Evolutionary conservation across 257 asterid species (phyloP).

Genomic region (Fraxinus cuspidata): DNA sequence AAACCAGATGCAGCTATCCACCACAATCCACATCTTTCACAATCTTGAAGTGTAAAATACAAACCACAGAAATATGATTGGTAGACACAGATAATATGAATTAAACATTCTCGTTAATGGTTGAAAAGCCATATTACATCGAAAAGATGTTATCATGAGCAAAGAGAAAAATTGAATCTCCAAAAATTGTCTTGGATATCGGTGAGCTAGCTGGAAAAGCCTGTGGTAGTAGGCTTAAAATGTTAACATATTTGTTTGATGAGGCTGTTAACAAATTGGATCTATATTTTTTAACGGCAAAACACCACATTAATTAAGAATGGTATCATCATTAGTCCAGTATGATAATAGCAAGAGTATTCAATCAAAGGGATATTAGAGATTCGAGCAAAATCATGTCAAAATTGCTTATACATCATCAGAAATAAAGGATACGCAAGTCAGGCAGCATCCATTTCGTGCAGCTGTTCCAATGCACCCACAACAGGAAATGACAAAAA

Average conservation of each 20-base stretch:
- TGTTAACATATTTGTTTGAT: background rate
- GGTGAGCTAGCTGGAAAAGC: background rate
- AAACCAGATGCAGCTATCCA: background rate
- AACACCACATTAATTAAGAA: background rate
- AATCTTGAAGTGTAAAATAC: background rate
- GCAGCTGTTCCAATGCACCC: conserved; percentile 87
- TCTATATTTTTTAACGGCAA: background rate
- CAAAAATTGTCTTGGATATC: background rate
- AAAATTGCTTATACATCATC: background rate
- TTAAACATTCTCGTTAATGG: background rate
- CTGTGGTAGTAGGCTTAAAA: background rate
- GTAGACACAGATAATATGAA: background rate
- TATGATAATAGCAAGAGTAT: background rate
- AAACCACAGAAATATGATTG: background rate
- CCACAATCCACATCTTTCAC: background rate
- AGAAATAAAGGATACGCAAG: conserved; percentile 73
- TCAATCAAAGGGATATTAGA: background rate
- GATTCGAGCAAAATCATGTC: background rate
- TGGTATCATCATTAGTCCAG: background rate
- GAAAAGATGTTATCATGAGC: background rate
- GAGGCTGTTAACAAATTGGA: background rate
- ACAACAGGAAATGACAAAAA: conserved; percentile 76
- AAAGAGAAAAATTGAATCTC: background rate
- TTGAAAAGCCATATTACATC: background rate
- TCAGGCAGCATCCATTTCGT: conserved; percentile 85